Conservation (phyloP, 2,329 filamentous ascomycete genomes). For the Aureobasidium subglaciale region DNA sequence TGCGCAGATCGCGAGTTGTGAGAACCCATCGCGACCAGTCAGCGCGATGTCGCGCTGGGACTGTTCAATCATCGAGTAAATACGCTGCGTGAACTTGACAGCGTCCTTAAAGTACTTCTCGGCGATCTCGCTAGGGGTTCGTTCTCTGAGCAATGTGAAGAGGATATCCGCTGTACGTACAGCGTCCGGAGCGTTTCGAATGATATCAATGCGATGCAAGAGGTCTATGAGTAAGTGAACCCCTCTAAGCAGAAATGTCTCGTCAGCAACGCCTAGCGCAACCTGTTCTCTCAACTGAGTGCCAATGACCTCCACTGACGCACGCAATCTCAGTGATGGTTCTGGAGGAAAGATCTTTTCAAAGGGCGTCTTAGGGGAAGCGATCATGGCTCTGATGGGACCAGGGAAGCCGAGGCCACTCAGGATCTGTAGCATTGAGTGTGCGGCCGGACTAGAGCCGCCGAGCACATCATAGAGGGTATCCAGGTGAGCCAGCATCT, state of each 20-base stretch:
- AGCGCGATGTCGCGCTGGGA: background rate
- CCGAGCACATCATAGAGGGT: slow-evolving; percentile 76
- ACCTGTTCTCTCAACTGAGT: slow-evolving; percentile 46
- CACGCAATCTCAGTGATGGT: slow-evolving; percentile 60
- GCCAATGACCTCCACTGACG: slow-evolving; percentile 60
- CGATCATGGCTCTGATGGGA: slow-evolving; percentile 48
- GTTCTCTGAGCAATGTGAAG: slow-evolving; percentile 23
- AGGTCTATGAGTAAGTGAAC: slow-evolving; percentile 22
- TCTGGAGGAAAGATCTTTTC: slow-evolving; percentile 59
- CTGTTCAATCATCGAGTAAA: background rate
- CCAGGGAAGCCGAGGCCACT: slow-evolving; percentile 49
- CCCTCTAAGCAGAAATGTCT: slow-evolving; percentile 23
- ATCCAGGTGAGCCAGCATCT: slow-evolving; percentile 74
- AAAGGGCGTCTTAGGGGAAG: slow-evolving; percentile 46
- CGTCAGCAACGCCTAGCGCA: slow-evolving; percentile 24
- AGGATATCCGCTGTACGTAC: slow-evolving; percentile 10
- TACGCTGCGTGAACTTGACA: slow-evolving; percentile 14
- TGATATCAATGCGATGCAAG: slow-evolving; percentile 9
- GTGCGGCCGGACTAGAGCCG: slow-evolving; percentile 32
- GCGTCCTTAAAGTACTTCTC: slow-evolving; percentile 21
- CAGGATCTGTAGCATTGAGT: slow-evolving; percentile 42
- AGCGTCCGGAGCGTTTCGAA: background rate
- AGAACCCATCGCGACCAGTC: background rate
- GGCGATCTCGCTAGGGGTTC: slow-evolving; percentile 15
- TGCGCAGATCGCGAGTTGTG: background rate